Conservation (phyloP, 2,329 filamentous ascomycete species). For the Paecilomyces fulvus region DNA sequence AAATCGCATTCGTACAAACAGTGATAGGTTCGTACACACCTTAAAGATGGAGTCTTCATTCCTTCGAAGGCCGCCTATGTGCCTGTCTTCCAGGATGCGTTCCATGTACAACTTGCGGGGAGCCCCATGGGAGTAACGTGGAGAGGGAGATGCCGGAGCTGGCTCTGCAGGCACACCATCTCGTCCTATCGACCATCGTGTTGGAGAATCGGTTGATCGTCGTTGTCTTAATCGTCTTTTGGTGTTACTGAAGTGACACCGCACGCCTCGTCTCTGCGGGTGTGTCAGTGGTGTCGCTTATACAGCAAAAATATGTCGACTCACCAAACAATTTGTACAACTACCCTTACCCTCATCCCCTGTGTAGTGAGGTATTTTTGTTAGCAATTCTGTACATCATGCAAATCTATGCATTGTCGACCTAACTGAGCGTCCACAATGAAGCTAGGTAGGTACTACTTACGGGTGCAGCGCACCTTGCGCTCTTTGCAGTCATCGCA, state of each 20-base stretch:
- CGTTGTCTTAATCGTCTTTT: constrained; percentile 9
- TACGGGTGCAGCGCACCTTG: constrained; percentile 35
- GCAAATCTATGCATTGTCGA: not conserved
- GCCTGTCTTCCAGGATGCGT: constrained; percentile 10
- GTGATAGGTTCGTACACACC: constrained; percentile 4
- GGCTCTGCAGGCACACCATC: not conserved
- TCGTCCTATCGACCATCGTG: not conserved
- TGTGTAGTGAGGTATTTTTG: not conserved
- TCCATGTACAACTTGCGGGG: constrained; percentile 11
- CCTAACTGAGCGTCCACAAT: not conserved
- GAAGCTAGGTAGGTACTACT: constrained; percentile 5
- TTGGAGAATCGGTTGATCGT: not conserved
- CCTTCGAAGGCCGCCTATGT: constrained; percentile 5
- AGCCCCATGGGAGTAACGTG: not conserved
- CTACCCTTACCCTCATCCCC: not conserved
- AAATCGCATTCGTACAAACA: not conserved
- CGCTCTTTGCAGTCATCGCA: constrained; percentile 35
- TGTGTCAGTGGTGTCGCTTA: not conserved
- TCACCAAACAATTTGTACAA: constrained; percentile 22
- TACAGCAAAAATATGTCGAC: not conserved
- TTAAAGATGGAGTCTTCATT: constrained; percentile 13
- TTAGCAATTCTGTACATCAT: not conserved
- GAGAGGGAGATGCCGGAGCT: not conserved
- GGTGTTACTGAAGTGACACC: constrained; percentile 16
- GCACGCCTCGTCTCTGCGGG: constrained; percentile 11